Conservation (phyloP, 169 alveolate species). For the Eimeria acervulina region DNA sequence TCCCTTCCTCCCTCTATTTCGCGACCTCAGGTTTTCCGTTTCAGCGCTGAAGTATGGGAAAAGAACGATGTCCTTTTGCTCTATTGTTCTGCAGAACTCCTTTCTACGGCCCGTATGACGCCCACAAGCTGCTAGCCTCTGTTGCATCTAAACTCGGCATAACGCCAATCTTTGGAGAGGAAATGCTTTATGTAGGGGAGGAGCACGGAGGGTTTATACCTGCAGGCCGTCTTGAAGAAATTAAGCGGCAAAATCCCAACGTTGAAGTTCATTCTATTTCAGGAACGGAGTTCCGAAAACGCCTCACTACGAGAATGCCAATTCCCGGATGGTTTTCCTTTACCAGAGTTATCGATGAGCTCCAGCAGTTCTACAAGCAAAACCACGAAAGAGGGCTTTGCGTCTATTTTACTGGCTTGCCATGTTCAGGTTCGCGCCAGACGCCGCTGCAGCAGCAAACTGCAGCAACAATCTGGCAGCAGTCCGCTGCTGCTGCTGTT, state of each 20-base stretch:
- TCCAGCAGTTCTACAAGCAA: constrained; percentile 80
- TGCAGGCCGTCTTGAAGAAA: constrained; percentile 32
- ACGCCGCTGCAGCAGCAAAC: neutral
- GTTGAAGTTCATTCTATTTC: constrained; percentile 44
- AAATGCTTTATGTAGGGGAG: constrained; percentile 83
- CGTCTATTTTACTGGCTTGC: constrained; percentile 85
- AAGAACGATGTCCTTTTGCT: neutral
- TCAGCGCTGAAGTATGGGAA: no score
- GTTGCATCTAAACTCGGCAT: constrained; percentile 80
- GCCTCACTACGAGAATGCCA: constrained; percentile 50
- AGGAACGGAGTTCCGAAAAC: constrained; percentile 84
- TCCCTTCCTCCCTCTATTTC: no score
- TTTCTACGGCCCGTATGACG: constrained; percentile 86
- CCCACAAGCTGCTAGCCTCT: constrained; percentile 80
- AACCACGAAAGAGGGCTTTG: constrained; percentile 81
- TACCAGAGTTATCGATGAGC: constrained; percentile 84
- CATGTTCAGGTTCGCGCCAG: constrained; percentile 81
- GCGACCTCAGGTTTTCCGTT: no score
- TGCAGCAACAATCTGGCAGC: neutral
- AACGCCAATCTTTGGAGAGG: constrained; percentile 83
- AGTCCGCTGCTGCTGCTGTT: neutral
- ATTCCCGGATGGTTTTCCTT: constrained; percentile 87
- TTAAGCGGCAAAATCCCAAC: neutral
- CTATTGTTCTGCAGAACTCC: constrained; percentile 42
- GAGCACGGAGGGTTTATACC: constrained; percentile 70